Percentiles rank a stretch among this genome's conserved stretches.
Evolutionary conservation across 2,329 filamentous ascomycete species (phyloP).

Genomic region (Aspergillus sp.): DNA sequence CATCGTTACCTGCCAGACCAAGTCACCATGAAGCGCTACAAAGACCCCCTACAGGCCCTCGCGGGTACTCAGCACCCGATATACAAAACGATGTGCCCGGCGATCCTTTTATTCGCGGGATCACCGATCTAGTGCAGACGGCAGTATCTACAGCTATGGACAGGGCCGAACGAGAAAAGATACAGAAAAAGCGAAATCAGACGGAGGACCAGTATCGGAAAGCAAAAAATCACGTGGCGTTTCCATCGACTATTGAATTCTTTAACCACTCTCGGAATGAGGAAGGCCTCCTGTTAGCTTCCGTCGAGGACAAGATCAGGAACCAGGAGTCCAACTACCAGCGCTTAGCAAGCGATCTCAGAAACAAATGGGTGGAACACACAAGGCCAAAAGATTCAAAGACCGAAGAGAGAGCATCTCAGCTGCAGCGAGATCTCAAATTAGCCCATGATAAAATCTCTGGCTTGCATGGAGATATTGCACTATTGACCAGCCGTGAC

Average conservation of each 20-base stretch:
- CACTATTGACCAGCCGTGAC: neutral
- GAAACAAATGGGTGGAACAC: slow-evolving; percentile 8
- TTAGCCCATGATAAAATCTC: neutral
- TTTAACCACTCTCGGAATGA: slow-evolving; percentile 21
- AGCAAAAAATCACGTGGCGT: slow-evolving; percentile 20
- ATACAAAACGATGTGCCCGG: neutral
- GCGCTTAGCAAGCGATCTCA: slow-evolving; percentile 17
- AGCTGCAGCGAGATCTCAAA: slow-evolving; percentile 16
- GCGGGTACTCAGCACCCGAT: neutral
- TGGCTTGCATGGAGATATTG: neutral
- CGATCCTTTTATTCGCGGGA: slow-evolving; percentile 43
- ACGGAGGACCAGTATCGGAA: slow-evolving; percentile 39
- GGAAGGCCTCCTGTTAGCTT: slow-evolving; percentile 19
- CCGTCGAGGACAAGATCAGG: slow-evolving; percentile 23
- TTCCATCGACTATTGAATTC: slow-evolving; percentile 24
- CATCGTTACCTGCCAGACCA: neutral
- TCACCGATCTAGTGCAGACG: slow-evolving; percentile 23
- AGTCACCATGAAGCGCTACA: neutral
- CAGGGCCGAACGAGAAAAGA: slow-evolving; percentile 25
- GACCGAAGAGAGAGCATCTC: slow-evolving; percentile 12
- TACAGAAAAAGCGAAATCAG: slow-evolving; percentile 30
- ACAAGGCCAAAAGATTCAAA: slow-evolving; percentile 1
- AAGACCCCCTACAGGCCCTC: neutral
- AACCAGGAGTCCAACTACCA: slow-evolving; percentile 16
- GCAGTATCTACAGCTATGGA: slow-evolving; percentile 25